Evolutionary conservation across 176 grass and related monocot species (phyloP).

Genomic region (Elaeis guineensis): DNA sequence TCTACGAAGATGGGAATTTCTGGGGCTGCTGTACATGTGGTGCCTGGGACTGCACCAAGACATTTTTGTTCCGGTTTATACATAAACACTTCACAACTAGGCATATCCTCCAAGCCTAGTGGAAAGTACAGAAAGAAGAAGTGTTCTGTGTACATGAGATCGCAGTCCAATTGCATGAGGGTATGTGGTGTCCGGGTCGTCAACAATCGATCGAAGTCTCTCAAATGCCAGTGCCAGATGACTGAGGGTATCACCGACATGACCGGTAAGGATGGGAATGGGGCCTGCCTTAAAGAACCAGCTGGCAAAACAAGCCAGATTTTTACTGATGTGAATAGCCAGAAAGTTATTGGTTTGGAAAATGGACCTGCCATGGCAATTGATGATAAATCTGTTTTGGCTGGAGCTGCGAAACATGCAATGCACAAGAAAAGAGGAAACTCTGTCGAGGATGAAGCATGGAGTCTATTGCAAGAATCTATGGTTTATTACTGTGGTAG

Average conservation of each 20-base stretch:
- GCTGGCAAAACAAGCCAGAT: slow-evolving; percentile 37
- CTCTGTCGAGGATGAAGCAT: slow-evolving; percentile 65
- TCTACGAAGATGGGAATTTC: slow-evolving; percentile 36
- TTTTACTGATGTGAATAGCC: slow-evolving; percentile 22
- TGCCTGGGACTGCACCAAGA: slow-evolving; percentile 20
- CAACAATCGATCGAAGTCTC: neutral
- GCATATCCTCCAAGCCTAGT: neutral
- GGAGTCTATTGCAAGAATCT: slow-evolving; percentile 62
- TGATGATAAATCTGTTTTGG: neutral
- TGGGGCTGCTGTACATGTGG: slow-evolving; percentile 32
- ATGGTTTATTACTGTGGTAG: slow-evolving; percentile 75
- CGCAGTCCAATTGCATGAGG: slow-evolving; percentile 9
- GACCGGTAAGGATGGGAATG: slow-evolving; percentile 31
- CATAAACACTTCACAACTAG: slow-evolving; percentile 15
- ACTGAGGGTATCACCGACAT: slow-evolving; percentile 27
- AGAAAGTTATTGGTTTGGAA: slow-evolving; percentile 29
- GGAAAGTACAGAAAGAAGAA: slow-evolving; percentile 20
- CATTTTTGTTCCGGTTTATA: slow-evolving; percentile 13
- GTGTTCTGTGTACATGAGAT: slow-evolving; percentile 8
- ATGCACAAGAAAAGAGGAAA: slow-evolving; percentile 25
- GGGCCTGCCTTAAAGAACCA: slow-evolving; percentile 33
- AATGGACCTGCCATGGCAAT: slow-evolving; percentile 24
- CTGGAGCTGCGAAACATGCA: slow-evolving; percentile 13
- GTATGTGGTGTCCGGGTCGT: slow-evolving; percentile 2
- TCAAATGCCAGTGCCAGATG: slow-evolving; percentile 40